Conservation (phyloP, 306 rosid genomes). For the Fragaria ananassa region DNA sequence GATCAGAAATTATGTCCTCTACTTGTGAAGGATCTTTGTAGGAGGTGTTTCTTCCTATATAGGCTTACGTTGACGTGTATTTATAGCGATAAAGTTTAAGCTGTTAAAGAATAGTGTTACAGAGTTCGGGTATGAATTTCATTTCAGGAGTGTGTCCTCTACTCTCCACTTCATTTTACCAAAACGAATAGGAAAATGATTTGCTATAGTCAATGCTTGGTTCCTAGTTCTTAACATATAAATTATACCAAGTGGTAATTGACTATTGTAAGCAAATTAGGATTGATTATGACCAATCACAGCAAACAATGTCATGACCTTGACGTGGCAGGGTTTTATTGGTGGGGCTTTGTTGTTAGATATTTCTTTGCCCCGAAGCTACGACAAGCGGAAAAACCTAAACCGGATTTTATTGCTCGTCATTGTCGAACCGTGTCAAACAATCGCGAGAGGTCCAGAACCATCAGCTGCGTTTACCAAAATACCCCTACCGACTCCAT, state of each 20-base stretch:
- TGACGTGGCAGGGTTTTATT: constrained; percentile 32
- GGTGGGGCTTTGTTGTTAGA: constrained; percentile 22
- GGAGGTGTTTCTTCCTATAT: no score
- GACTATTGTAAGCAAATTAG: neutral
- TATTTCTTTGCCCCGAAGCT: constrained; percentile 10
- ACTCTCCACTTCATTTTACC: neutral
- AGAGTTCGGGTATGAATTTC: neutral
- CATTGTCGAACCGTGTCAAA: constrained; percentile 4
- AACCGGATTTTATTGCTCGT: neutral
- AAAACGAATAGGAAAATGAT: neutral
- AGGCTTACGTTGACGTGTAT: no score
- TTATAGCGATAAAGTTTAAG: neutral
- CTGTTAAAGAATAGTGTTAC: neutral
- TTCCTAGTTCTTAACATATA: neutral
- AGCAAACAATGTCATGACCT: neutral
- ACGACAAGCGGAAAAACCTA: neutral
- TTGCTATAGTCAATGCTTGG: neutral
- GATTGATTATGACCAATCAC: neutral
- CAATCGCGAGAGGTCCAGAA: neutral
- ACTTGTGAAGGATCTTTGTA: no score
- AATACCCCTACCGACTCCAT: no score
- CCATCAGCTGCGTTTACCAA: neutral
- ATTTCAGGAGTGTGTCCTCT: neutral
- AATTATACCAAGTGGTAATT: neutral
- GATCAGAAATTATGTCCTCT: neutral